Evolutionary conservation across 2,329 filamentous ascomycete species (phyloP), one percentile per base, ranked within the genome.

Genomic region (Neonectria faginata): DNA sequence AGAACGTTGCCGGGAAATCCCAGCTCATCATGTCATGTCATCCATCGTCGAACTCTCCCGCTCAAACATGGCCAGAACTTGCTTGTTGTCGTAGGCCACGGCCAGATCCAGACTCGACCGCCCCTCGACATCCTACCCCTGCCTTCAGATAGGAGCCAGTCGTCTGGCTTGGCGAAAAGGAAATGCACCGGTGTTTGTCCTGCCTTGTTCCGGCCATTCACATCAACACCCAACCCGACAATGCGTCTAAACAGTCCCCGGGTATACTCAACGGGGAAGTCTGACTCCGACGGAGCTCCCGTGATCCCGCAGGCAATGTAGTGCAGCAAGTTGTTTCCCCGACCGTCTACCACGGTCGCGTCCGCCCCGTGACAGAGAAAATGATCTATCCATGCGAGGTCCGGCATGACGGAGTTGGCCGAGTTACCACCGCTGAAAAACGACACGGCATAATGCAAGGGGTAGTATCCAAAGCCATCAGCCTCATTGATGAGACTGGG

Each of bases 131-230:
- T 71, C 67, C 41, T 69, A 3, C 9, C 29, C 29, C 22, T 36
- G 5, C n/a, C 11, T 16, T n/a, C 18, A 22, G 4, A 22, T 9
- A 8, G 7, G n/a, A 25, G 10, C 18, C 25, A 6, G 10, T 3
- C 12, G 10, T 25, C 12, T 25, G 1, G 3, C 14, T 27, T 5
- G 16, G 20, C 8, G 44, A 27, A 47, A 31, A 70, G 25, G 9
- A 55, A 59, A 18, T 71, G 67, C 3, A 22, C 33, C 0, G 68
- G 69, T 4, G 66, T 64, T 25, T 67, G 56, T 0, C 64, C 68
- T n/a, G 57, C 54, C 1, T 64, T 55, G 42, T 71, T 71, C 11
- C 68, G 25, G 14, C 56, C 31, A 47, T 71, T 71, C 1, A 71
- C 54, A 25, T 69, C 57, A 2, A 69, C 44, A 18, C 64, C 67